Conservation (phyloP, 1,284 basidiomycete species). For the Phellopilus nigrolimitatus region DNA sequence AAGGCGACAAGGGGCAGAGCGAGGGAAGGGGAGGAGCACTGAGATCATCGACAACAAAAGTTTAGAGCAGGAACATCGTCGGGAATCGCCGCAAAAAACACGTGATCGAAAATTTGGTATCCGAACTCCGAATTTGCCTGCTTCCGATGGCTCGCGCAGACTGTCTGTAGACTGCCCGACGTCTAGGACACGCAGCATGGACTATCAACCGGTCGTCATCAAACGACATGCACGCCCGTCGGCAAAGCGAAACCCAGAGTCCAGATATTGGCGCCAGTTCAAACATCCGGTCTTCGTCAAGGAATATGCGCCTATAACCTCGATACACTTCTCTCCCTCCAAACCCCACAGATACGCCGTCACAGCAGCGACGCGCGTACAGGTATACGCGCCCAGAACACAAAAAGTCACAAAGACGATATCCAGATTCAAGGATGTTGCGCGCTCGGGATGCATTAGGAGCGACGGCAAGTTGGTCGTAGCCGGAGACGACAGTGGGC, state of each 20-base stretch:
- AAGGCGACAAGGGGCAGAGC: conserved; percentile 18
- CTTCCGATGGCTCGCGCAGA: background rate
- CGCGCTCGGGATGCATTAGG: conserved; percentile 82
- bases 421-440: conserved; percentile 94
- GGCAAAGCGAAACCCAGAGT: conserved; percentile 64
- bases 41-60: conserved; percentile 28
- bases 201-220: conserved; percentile 73
- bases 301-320: conserved; percentile 91
- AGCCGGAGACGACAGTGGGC: conserved; percentile 91
- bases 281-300: conserved; percentile 88
- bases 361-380: conserved; percentile 89
- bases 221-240: conserved; percentile 54
- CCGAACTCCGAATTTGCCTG: conserved; percentile 16
- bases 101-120: conserved; percentile 12
- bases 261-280: conserved; percentile 77
- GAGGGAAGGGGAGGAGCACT: conserved; percentile 22
- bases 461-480: conserved; percentile 93
- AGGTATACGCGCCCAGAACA: conserved; percentile 94
- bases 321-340: conserved; percentile 82
- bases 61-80: conserved; percentile 23
- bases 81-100: conserved; percentile 17
- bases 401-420: conserved; percentile 96
- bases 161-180: background rate
- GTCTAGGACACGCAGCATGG: conserved; percentile 48
- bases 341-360: conserved; percentile 93